A percentile compares a stretch with the other conserved stretches of the same genome.
phyloP scores from a whole-genome alignment of 805 yeast genomes.

The Cyberlindnera nakhonratchasimensis region DNA sequence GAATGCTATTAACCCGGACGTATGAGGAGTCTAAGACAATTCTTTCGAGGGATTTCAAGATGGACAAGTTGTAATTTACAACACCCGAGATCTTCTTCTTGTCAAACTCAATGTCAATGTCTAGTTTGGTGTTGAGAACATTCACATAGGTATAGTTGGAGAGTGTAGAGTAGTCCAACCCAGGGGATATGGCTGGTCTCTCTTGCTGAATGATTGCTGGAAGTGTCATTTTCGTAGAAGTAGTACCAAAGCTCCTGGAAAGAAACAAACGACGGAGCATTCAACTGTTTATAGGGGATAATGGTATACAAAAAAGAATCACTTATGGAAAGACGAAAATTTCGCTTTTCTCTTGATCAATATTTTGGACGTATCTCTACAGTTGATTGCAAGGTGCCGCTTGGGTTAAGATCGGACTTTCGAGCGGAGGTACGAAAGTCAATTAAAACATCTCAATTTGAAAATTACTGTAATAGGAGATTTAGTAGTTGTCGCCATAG shows the following conservation, averaged over 20 bases:
- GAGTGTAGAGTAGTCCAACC: conserved; percentile 70
- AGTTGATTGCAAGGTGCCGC: neutral
- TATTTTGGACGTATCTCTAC: too few relatives aligned
- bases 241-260: neutral
- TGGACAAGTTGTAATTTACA: conserved; percentile 44
- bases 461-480: neutral
- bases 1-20: conserved; percentile 44
- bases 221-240: conserved; percentile 9
- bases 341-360: too few relatives aligned
- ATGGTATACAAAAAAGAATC: neutral
- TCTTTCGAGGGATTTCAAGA: conserved; percentile 29
- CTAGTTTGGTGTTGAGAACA: conserved; percentile 49
- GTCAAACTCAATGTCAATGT: conserved; percentile 54
- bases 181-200: conserved; percentile 40
- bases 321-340: too few relatives aligned
- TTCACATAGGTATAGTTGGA: conserved; percentile 62
- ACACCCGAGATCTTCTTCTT: conserved; percentile 50
- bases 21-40: conserved; percentile 70
- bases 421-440: neutral
- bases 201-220: conserved; percentile 29
- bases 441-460: neutral
- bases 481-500: too few relatives aligned
- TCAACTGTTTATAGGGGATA: neutral
- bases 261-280: conserved; percentile 1
- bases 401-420: neutral